phyloP scores from a whole-genome alignment of 2,329 filamentous ascomycete genomes.

The Aaosphaeria pasadenensis region DNA sequence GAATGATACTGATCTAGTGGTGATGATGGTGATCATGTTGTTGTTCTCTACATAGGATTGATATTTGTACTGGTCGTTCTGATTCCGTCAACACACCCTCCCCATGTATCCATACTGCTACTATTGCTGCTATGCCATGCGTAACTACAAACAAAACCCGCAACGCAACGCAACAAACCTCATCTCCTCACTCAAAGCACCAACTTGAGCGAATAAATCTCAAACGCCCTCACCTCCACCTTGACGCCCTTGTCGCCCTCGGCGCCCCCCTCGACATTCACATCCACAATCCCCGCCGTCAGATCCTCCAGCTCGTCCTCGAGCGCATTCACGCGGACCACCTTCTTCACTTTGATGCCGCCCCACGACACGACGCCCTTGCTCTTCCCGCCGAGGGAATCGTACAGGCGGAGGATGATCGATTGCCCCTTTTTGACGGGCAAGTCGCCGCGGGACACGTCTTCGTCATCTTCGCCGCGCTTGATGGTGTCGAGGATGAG shows the following conservation, averaged over 20 bases:
- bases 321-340: slow-evolving; percentile 79
- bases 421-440: slow-evolving; percentile 67
- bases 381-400: slow-evolving; percentile 78
- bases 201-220: slow-evolving; percentile 78
- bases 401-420: slow-evolving; percentile 82
- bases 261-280: slow-evolving; percentile 53
- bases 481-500: slow-evolving; percentile 88
- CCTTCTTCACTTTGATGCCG: slow-evolving; percentile 68
- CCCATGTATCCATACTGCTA: too few relatives aligned
- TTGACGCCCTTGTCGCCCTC: slow-evolving; percentile 50
- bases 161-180: background rate
- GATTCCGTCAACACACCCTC: too few relatives aligned
- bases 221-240: slow-evolving; percentile 68
- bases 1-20: too few relatives aligned
- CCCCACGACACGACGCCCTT: slow-evolving; percentile 66
- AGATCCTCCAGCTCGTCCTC: slow-evolving; percentile 74
- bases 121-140: too few relatives aligned
- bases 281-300: slow-evolving; percentile 7
- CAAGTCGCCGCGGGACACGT: slow-evolving; percentile 54
- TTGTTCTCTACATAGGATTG: too few relatives aligned
- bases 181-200: slow-evolving; percentile 7
- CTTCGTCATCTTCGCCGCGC: slow-evolving; percentile 64
- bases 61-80: too few relatives aligned
- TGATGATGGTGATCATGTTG: too few relatives aligned
- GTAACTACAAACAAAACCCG: background rate